phyloP scores from a whole-genome alignment of 2,329 filamentous ascomycete genomes.

The Pleurostoma richardsiae region DNA sequence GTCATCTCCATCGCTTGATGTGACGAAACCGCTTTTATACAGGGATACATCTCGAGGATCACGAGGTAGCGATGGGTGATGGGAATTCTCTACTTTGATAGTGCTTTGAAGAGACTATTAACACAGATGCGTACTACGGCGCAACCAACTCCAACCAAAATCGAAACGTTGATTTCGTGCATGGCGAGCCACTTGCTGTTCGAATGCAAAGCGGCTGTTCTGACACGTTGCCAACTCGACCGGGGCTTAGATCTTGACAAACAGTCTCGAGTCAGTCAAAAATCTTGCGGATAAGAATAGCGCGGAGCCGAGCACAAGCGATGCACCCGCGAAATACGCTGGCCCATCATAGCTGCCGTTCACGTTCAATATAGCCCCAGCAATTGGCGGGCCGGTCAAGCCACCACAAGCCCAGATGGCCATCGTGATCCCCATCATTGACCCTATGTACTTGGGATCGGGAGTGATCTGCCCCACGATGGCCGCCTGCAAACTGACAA shows the following conservation, averaged over 20 bases:
- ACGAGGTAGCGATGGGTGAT: no score
- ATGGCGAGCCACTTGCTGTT: no score
- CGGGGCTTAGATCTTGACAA: constrained; percentile 4
- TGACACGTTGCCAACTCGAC: neutral
- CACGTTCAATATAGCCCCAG: constrained; percentile 23
- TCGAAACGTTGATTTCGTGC: no score
- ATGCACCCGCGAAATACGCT: constrained; percentile 9
- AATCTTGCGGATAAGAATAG: constrained; percentile 5
- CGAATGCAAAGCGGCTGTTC: no score
- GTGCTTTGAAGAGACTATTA: no score
- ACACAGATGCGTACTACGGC: no score
- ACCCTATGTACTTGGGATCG: constrained; percentile 45
- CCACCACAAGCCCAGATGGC: constrained; percentile 34
- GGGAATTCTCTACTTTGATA: no score
- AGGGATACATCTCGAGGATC: no score
- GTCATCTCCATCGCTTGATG: no score
- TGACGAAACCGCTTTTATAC: no score
- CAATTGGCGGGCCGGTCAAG: constrained; percentile 38
- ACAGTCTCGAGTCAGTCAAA: neutral
- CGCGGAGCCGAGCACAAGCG: constrained; percentile 7
- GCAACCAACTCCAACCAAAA: no score
- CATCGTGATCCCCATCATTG: constrained; percentile 46
- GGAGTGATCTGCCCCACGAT: constrained; percentile 15
- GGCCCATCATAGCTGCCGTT: constrained; percentile 26
- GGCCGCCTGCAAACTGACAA: constrained; percentile 29